These are phyloP conservation scores for Candida sanyaensis DNA, from an alignment of 1,139 yeast species.

Conservation along the genomic window DNA sequence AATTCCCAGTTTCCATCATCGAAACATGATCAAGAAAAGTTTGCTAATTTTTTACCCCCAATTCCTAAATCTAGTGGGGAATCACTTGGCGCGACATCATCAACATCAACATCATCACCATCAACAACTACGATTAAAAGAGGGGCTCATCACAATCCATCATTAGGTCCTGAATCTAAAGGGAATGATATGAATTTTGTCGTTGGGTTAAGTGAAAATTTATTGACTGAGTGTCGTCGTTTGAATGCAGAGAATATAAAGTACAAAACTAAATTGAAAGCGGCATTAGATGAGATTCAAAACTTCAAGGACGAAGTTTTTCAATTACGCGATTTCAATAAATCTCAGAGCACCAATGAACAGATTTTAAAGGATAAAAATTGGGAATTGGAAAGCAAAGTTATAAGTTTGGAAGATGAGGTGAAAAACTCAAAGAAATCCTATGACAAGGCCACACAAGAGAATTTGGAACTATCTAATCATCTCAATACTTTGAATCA, in stretches of 20 bases:
- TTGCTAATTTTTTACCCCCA: slow-evolving; percentile 17
- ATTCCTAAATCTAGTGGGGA: slow-evolving; percentile 18
- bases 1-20: slow-evolving; percentile 14
- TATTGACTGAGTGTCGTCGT: slow-evolving; percentile 76
- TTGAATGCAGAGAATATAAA: slow-evolving; percentile 69
- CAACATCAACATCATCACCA: slow-evolving; percentile 16
- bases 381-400: slow-evolving; percentile 73
- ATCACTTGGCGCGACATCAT: slow-evolving; percentile 8
- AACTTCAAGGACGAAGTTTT: slow-evolving; percentile 38
- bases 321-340: slow-evolving; percentile 34
- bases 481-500: slow-evolving; percentile 34
- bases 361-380: slow-evolving; percentile 60
- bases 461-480: slow-evolving; percentile 34
- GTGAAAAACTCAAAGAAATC: slow-evolving; percentile 25
- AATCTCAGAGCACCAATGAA: slow-evolving; percentile 30
- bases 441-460: slow-evolving; percentile 33
- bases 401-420: slow-evolving; percentile 53
- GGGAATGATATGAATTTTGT: slow-evolving; percentile 77
- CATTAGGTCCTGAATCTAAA: slow-evolving; percentile 46
- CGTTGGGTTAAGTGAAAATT: slow-evolving; percentile 78
- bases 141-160: slow-evolving; percentile 29
- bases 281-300: slow-evolving; percentile 43
- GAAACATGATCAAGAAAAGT: slow-evolving; percentile 22
- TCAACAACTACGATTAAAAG: slow-evolving; percentile 6
- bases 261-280: slow-evolving; percentile 43